Percentiles rank a stretch among this genome's conserved stretches.
Conservation (phyloP, 1,139 yeast genomes). For the Scheffersomyces quercinus region DNA sequence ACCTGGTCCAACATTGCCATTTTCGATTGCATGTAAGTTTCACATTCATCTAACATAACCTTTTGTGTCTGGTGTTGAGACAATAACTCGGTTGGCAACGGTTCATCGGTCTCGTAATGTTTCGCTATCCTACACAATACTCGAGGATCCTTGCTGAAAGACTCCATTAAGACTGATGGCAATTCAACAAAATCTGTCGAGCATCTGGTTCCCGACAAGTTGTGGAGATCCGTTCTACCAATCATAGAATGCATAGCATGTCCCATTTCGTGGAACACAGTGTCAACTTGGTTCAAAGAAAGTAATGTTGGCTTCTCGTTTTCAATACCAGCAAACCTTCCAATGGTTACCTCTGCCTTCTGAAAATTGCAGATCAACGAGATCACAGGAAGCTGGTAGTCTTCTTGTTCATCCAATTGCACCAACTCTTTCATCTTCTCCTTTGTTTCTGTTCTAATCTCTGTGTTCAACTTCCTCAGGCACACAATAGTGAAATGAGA, state of each 20-base stretch:
- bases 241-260: conserved; percentile 98
- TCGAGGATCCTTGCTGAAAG: conserved; percentile 79
- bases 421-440: conserved; percentile 40
- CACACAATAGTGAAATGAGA: conserved; percentile 98
- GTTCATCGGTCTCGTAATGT: conserved; percentile 70
- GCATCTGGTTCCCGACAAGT: conserved; percentile 92
- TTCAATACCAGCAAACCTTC: conserved; percentile 30
- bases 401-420: conserved; percentile 49
- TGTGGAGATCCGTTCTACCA: conserved; percentile 86
- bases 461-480: conserved; percentile 55
- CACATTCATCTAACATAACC: conserved; percentile 63
- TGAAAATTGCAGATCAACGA: conserved; percentile 85
- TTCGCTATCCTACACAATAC: conserved; percentile 73
- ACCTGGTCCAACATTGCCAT: conserved; percentile 89
- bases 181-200: conserved; percentile 95
- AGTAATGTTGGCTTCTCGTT: conserved; percentile 46
- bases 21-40: conserved; percentile 82
- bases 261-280: conserved; percentile 97
- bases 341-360: conserved; percentile 22
- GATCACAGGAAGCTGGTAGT: conserved; percentile 83
- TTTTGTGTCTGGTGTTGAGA: conserved; percentile 53
- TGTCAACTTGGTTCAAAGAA: conserved; percentile 79
- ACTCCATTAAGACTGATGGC: conserved; percentile 94
- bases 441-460: conserved; percentile 27
- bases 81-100: conserved; percentile 53